Evolutionary conservation across 1,284 basidiomycete species (phyloP).

Genomic region (Papiliotrema fonsecae): DNA sequence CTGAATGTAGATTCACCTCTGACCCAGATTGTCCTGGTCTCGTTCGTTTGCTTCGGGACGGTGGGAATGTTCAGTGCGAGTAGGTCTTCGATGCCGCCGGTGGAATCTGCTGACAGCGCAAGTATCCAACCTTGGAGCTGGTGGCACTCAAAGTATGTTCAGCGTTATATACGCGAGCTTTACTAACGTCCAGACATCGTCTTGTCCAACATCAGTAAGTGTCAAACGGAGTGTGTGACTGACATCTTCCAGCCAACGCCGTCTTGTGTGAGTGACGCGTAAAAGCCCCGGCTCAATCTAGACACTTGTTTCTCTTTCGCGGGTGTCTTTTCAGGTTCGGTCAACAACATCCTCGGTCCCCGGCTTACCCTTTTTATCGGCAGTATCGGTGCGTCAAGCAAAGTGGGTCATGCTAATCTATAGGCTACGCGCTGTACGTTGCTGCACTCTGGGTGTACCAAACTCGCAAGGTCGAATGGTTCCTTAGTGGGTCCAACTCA

Average conservation of each 20-base stretch:
- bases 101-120: not conserved
- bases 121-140: too few species aligned
- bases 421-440: slow-evolving; percentile 40
- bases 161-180: too few species aligned
- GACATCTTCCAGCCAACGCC: too few species aligned
- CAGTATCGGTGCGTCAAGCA: too few species aligned
- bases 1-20: too few species aligned
- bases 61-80: slow-evolving; percentile 57
- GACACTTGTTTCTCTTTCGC: not conserved
- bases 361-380: slow-evolving; percentile 49
- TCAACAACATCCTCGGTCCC: slow-evolving; percentile 48
- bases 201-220: too few species aligned
- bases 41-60: slow-evolving; percentile 50
- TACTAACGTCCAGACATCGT: too few species aligned
- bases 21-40: slow-evolving; percentile 51
- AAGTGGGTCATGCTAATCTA: too few species aligned
- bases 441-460: slow-evolving; percentile 23
- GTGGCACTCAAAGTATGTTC: too few species aligned
- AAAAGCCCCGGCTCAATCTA: slow-evolving; percentile 10
- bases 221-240: too few species aligned
- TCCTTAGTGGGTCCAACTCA: too few species aligned
- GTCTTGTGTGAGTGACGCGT: slow-evolving; percentile 40
- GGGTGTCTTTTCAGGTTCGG: too few species aligned
- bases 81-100: slow-evolving; percentile 5
- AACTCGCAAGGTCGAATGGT: slow-evolving; percentile 30